These are phyloP conservation scores for Apophysomyces variabilis DNA, from an alignment of 371 early-diverging fungal species.

Conservation along the genomic window DNA sequence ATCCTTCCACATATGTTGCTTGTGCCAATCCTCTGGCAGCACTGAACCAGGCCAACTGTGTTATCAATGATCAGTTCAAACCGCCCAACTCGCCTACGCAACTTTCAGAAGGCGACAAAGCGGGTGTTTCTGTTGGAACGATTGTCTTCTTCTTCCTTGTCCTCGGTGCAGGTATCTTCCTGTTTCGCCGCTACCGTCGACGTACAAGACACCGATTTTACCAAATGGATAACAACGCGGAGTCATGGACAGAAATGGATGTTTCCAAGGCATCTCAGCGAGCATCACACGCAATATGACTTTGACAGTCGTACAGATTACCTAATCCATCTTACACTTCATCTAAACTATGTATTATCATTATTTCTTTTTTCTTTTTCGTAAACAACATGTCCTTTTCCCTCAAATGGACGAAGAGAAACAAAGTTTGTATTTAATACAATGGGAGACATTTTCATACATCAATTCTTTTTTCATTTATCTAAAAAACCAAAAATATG, in stretches of 20 bases:
- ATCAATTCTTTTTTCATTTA: too few relatives aligned
- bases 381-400: too few relatives aligned
- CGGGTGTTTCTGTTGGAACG: constrained; percentile 47
- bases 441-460: too few relatives aligned
- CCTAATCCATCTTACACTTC: too few relatives aligned
- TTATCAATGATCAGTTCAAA: constrained; percentile 7
- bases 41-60: constrained; percentile 4
- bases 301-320: neutral
- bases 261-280: neutral
- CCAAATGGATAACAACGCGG: neutral
- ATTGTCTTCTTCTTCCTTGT: constrained; percentile 32
- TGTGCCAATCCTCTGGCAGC: neutral
- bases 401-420: too few relatives aligned
- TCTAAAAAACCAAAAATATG: too few relatives aligned
- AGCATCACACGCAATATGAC: neutral
- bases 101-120: constrained; percentile 39
- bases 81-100: constrained; percentile 2
- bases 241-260: constrained; percentile 5
- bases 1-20: neutral
- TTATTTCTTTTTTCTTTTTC: too few relatives aligned
- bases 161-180: constrained; percentile 17
- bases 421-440: too few relatives aligned
- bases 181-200: constrained; percentile 22
- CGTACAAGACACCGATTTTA: constrained; percentile 4
- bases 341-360: too few relatives aligned